phyloP scores from a whole-genome alignment of 2,329 filamentous ascomycete species.

The Calonectria montana region DNA sequence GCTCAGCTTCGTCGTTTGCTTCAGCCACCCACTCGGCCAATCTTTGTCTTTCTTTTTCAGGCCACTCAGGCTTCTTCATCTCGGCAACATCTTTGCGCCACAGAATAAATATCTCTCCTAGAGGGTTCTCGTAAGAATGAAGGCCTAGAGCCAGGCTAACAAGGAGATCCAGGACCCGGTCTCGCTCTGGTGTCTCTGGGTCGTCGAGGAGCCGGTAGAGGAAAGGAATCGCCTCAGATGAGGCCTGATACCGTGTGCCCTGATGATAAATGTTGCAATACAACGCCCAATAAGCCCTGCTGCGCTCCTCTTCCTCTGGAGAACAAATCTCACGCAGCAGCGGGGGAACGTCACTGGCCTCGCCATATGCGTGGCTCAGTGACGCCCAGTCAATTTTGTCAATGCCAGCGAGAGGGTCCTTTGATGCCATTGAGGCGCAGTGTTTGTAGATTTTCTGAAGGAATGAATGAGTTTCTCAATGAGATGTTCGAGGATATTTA shows the following conservation, averaged over 20 bases:
- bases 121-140: not conserved
- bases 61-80: not conserved
- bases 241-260: constrained; percentile 2
- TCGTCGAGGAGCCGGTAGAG: constrained; percentile 2
- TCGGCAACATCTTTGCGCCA: not conserved
- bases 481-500: not conserved
- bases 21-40: not conserved
- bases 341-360: not conserved
- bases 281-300: not conserved
- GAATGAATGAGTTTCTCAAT: not conserved
- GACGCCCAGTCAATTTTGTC: constrained; percentile 10
- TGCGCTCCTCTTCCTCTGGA: not conserved
- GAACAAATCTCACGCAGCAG: not conserved
- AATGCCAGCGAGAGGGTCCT: constrained; percentile 1
- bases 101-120: not conserved
- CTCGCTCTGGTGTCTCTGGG: not conserved
- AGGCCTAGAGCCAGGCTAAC: not conserved
- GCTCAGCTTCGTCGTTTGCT: not conserved
- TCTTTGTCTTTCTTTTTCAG: not conserved
- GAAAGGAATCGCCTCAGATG: not conserved
- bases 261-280: constrained; percentile 10
- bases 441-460: not conserved
- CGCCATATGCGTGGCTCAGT: constrained; percentile 4
- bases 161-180: not conserved
- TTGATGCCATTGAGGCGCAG: not conserved